These are phyloP conservation scores for Ulota crispa DNA, from an alignment of 225 moss, liverwort and hornwort genomes.

Conservation along the genomic window DNA sequence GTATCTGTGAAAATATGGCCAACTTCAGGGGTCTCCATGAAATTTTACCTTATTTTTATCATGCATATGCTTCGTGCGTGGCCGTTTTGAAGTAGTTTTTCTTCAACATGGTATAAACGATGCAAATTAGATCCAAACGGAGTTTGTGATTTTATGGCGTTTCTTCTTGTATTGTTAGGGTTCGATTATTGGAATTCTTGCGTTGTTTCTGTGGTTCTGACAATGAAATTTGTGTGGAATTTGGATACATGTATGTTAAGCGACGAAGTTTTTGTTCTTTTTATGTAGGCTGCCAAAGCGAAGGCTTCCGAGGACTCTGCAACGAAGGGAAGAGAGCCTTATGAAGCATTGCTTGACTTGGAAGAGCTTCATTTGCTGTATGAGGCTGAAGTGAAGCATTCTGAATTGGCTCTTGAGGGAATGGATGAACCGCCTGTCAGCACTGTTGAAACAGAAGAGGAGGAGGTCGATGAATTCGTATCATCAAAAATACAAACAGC, in stretches of 20 bases:
- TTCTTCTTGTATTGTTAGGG: neutral
- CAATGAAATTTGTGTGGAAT: conserved; percentile 1
- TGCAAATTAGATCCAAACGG: neutral
- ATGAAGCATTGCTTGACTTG: conserved; percentile 43
- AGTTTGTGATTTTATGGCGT: neutral
- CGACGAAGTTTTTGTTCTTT: neutral
- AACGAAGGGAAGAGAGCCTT: conserved; percentile 30
- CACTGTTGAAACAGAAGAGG: conserved; percentile 29
- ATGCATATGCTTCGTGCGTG: neutral
- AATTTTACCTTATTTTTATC: too few relatives aligned
- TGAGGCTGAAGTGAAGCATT: conserved; percentile 51
- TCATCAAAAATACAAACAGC: conserved; percentile 48
- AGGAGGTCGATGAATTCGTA: conserved; percentile 44
- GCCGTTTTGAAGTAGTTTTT: neutral
- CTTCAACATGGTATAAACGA: neutral
- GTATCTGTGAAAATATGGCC: too few relatives aligned
- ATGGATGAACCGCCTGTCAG: conserved; percentile 13
- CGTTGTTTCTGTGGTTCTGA: neutral
- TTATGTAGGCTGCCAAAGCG: conserved; percentile 34
- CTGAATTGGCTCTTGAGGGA: conserved; percentile 42
- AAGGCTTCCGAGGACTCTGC: conserved; percentile 34
- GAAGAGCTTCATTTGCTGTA: conserved; percentile 53
- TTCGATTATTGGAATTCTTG: neutral
- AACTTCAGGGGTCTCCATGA: too few relatives aligned
- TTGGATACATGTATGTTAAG: neutral